Evolutionary conservation across 805 yeast genomes (phyloP).

Genomic region (Starmerella asiatica): DNA sequence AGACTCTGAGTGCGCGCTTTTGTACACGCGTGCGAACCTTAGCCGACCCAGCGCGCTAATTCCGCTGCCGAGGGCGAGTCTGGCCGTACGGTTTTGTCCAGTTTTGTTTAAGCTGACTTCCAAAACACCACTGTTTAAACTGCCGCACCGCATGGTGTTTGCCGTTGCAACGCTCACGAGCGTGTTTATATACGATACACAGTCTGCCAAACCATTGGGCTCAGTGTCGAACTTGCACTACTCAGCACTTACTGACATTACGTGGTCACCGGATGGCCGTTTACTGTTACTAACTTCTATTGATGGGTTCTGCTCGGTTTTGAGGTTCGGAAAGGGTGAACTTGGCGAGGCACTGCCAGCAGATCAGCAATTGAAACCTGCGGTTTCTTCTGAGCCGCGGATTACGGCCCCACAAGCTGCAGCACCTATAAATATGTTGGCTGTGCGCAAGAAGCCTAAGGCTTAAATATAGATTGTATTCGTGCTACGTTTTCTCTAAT

Average conservation of each 20-base stretch:
- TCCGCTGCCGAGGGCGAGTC: slow-evolving; percentile 66
- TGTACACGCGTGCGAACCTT: slow-evolving; percentile 59
- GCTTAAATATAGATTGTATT: too few species aligned
- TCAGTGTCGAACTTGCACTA: slow-evolving; percentile 70
- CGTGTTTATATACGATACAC: slow-evolving; percentile 71
- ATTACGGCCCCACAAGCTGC: neutral
- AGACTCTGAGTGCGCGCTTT: slow-evolving; percentile 51
- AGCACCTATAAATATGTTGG: slow-evolving; percentile 14
- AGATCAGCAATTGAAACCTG: slow-evolving; percentile 3
- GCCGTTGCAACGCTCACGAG: slow-evolving; percentile 90
- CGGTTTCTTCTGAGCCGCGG: neutral
- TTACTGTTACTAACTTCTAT: slow-evolving; percentile 64
- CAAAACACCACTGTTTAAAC: slow-evolving; percentile 28
- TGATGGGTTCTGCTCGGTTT: slow-evolving; percentile 78
- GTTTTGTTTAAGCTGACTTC: slow-evolving; percentile 34
- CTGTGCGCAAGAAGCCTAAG: slow-evolving; percentile 15
- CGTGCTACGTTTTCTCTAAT: too few species aligned
- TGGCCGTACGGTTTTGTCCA: slow-evolving; percentile 71
- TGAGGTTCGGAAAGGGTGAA: slow-evolving; percentile 39
- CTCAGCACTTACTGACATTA: slow-evolving; percentile 71
- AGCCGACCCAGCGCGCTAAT: slow-evolving; percentile 63
- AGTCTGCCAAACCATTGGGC: slow-evolving; percentile 53
- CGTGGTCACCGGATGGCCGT: slow-evolving; percentile 72
- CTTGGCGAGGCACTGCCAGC: slow-evolving; percentile 36
- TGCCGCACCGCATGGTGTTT: slow-evolving; percentile 71